Percentiles rank a stretch among this genome's conserved stretches.
Evolutionary conservation across 2,329 filamentous ascomycete species (phyloP).

Genomic region (Coniochaeta sp.): DNA sequence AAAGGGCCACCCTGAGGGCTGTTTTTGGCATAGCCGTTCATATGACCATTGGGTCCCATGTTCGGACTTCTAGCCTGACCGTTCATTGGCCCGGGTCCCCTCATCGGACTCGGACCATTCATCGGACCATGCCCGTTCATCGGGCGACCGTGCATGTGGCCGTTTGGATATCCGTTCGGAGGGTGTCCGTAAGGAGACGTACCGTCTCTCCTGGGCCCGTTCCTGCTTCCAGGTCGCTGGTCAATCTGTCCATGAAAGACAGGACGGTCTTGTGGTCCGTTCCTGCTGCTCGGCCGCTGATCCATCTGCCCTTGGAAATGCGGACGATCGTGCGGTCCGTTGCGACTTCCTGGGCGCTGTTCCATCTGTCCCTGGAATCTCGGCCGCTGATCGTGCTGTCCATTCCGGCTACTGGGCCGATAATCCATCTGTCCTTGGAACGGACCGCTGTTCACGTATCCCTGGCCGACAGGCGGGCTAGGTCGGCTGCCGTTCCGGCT

Average conservation of each 20-base stretch:
- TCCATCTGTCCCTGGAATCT: neutral
- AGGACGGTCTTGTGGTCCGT: neutral
- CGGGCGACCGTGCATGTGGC: neutral
- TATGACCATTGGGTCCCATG: neutral
- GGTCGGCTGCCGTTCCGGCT: neutral
- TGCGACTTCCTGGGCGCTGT: neutral
- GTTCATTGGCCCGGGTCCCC: neutral
- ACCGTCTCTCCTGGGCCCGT: neutral
- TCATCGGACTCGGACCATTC: neutral
- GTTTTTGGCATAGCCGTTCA: neutral
- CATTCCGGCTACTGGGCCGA: neutral
- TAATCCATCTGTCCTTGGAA: neutral
- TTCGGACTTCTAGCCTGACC: neutral
- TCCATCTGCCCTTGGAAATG: neutral
- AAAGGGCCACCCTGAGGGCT: neutral
- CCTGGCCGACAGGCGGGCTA: neutral
- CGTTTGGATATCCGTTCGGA: neutral
- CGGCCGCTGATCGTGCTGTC: neutral
- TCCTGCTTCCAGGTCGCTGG: neutral
- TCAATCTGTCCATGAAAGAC: neutral
- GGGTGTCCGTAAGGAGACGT: neutral
- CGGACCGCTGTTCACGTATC: neutral
- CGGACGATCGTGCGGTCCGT: neutral
- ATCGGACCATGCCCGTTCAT: neutral
- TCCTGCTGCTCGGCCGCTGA: constrained; percentile 1